A percentile compares a stretch with the other conserved stretches of the same genome.
Evolutionary conservation across 768 basidiomycete species (phyloP).

Genomic region (Sutorius australiensis): DNA sequence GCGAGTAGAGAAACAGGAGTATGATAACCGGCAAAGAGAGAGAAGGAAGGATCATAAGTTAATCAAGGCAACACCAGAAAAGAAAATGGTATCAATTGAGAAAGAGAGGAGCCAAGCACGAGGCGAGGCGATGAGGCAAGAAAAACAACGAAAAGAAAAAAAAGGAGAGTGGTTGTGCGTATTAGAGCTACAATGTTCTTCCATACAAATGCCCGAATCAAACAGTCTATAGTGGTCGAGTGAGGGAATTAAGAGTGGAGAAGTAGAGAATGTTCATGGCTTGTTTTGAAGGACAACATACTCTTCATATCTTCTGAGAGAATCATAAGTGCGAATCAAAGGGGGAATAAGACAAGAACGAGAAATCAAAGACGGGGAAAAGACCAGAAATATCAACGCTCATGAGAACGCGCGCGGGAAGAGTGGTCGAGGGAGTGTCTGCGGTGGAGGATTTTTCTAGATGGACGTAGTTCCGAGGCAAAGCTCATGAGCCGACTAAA

Average conservation of each 20-base stretch:
- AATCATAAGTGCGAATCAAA: constrained; percentile 6
- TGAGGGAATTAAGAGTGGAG: constrained; percentile 7
- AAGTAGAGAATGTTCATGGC: constrained; percentile 7
- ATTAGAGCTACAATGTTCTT: constrained; percentile 30
- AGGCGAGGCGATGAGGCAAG: neutral
- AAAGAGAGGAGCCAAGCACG: neutral
- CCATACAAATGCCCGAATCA: constrained; percentile 16
- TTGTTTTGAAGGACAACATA: constrained; percentile 5
- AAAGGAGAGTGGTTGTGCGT: constrained; percentile 21
- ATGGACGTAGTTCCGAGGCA: constrained; percentile 42
- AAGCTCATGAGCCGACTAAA: constrained; percentile 59
- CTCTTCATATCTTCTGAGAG: neutral
- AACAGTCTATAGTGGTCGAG: constrained; percentile 22
- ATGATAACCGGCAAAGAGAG: neutral
- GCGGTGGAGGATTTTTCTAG: constrained; percentile 41
- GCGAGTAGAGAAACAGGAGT: constrained; percentile 4
- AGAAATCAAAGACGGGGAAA: neutral
- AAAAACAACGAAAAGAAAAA: constrained; percentile 8
- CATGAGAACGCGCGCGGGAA: constrained; percentile 19
- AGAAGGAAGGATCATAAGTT: constrained; percentile 23
- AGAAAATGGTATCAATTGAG: constrained; percentile 5
- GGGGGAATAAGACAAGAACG: neutral
- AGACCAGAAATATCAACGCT: constrained; percentile 13
- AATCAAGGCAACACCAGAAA: constrained; percentile 4
- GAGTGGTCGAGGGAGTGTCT: constrained; percentile 47